These are phyloP conservation scores for Syncephalastrum monosporum DNA, from an alignment of 371 early-diverging fungal species.

Conservation along the genomic window DNA sequence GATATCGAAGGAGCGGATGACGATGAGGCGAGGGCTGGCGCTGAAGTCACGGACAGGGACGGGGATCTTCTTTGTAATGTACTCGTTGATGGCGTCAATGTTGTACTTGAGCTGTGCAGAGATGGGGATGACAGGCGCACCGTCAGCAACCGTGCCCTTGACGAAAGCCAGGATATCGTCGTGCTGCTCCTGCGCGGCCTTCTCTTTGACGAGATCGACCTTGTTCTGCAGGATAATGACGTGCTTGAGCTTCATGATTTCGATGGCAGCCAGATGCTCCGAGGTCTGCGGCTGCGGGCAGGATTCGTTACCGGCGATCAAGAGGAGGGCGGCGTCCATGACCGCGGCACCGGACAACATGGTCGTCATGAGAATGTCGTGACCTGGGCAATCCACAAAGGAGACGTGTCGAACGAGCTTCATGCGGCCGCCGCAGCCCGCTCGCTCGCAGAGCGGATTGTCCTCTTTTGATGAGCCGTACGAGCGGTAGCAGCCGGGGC, in stretches of 20 bases:
- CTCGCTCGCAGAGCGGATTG: conserved; percentile 88
- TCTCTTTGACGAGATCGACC: conserved; percentile 98
- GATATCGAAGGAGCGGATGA: conserved; percentile 99
- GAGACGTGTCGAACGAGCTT: conserved; percentile 95
- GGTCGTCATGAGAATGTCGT: conserved; percentile 99
- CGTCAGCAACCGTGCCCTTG: conserved; percentile 94
- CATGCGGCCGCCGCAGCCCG: conserved; percentile 90
- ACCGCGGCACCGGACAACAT: conserved; percentile 99
- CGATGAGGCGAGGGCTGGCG: conserved; percentile 93
- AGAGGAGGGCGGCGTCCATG: conserved; percentile 99
- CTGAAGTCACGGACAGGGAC: conserved; percentile 95
- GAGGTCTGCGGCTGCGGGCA: conserved; percentile 99
- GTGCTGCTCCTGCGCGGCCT: conserved; percentile 95
- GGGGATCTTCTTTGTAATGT: conserved; percentile 98
- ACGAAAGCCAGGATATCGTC: conserved; percentile 95
- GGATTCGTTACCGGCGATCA: conserved; percentile 99
- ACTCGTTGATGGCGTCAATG: conserved; percentile 99
- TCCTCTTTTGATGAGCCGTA: conserved; percentile 85
- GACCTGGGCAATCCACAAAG: conserved; percentile 99
- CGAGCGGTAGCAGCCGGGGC: conserved; percentile 96
- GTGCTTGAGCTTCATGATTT: conserved; percentile 98
- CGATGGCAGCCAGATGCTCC: conserved; percentile 99
- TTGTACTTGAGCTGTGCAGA: conserved; percentile 99
- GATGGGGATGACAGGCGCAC: conserved; percentile 98
- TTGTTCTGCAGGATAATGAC: conserved; percentile 99